phyloP scores from a whole-genome alignment of 257 asterid species.

The Agastache rugosa region DNA sequence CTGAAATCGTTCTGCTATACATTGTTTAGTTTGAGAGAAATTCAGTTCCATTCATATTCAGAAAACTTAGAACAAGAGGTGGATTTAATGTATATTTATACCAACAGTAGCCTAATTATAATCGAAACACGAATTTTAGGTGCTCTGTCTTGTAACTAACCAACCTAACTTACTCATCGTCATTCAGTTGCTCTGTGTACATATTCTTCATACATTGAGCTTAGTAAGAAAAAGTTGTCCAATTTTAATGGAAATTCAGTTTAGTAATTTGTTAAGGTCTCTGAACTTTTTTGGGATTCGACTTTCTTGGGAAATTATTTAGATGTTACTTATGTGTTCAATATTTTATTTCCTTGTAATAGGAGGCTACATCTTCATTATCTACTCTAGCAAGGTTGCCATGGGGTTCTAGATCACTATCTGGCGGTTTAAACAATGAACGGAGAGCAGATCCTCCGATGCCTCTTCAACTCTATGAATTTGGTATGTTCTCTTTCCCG shows the following conservation, averaged over 20 bases:
- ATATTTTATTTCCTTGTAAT: slow-evolving; percentile 23
- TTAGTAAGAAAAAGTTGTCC: not conserved
- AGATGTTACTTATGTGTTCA: slow-evolving; percentile 1
- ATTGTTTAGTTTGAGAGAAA: too few species aligned
- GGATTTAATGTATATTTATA: not conserved
- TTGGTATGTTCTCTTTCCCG: slow-evolving; percentile 46
- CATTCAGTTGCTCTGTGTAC: too few species aligned
- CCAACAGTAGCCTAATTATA: not conserved
- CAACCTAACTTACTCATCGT: too few species aligned
- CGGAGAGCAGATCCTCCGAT: slow-evolving; percentile 49
- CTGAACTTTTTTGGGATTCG: not conserved
- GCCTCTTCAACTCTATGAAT: slow-evolving; percentile 70
- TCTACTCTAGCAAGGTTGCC: slow-evolving; percentile 73
- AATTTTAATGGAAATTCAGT: not conserved
- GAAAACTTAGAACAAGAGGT: not conserved
- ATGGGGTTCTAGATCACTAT: slow-evolving; percentile 70
- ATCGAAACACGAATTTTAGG: not conserved
- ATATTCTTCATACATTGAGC: not conserved
- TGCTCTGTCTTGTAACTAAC: not conserved
- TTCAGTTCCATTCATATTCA: too few species aligned
- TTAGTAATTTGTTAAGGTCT: not conserved
- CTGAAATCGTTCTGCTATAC: too few species aligned
- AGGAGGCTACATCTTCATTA: slow-evolving; percentile 72
- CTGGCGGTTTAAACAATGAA: slow-evolving; percentile 38
- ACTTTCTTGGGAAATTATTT: slow-evolving; percentile 19